Evolutionary conservation across 108 stramenopile species (phyloP).

Genomic region (Nitzschia sp.): DNA sequence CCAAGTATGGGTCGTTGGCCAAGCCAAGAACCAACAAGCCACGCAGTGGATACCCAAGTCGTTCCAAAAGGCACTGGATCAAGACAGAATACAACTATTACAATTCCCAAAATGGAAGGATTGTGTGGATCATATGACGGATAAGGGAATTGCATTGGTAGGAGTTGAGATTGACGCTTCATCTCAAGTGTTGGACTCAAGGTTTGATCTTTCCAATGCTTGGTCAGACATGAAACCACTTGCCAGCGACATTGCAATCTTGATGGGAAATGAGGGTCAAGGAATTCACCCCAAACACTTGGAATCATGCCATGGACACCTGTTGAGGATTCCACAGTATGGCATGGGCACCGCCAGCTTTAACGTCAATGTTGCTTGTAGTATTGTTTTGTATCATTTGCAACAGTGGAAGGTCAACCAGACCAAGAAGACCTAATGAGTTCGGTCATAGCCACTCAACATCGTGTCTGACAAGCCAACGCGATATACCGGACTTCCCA

Average conservation of each 20-base stretch:
- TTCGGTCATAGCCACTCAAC: too few relatives aligned
- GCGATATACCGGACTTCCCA: too few relatives aligned
- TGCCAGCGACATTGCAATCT: conserved; percentile 48
- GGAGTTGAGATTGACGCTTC: conserved; percentile 78
- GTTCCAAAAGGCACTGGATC: conserved; percentile 14
- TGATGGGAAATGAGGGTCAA: conserved; percentile 87
- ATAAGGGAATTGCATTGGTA: conserved; percentile 46
- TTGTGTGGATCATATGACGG: conserved; percentile 50
- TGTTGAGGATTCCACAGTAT: conserved; percentile 75
- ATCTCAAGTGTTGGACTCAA: conserved; percentile 37
- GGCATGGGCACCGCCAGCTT: conserved; percentile 86
- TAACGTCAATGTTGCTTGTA: conserved; percentile 77
- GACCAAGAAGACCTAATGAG: too few relatives aligned
- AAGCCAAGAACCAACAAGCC: conserved; percentile 32
- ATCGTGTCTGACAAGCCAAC: too few relatives aligned
- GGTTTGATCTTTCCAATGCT: neutral
- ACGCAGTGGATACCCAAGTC: conserved; percentile 23
- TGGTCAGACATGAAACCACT: conserved; percentile 13
- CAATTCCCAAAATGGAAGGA: conserved; percentile 68
- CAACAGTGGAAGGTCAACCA: conserved; percentile 17
- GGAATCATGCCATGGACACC: conserved; percentile 57
- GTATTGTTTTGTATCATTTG: conserved; percentile 26
- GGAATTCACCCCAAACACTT: conserved; percentile 75
- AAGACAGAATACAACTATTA: conserved; percentile 13
- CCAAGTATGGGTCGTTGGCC: conserved; percentile 70